phyloP scores from a whole-genome alignment of 2,329 filamentous ascomycete genomes.

The Fusarium tuaranense region DNA sequence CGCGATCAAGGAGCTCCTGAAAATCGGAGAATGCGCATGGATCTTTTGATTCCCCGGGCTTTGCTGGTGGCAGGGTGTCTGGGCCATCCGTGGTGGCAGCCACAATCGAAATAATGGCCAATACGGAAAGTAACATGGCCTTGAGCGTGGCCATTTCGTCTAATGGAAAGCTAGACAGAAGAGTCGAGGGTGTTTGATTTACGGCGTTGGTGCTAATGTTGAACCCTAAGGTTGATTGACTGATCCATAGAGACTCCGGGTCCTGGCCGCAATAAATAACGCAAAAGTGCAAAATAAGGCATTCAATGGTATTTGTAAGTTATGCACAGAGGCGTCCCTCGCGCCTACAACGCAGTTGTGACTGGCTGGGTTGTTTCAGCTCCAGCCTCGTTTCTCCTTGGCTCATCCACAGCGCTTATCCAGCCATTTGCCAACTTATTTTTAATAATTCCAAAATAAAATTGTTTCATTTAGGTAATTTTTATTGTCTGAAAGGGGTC shows the following conservation, averaged over 20 bases:
- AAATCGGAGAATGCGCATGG: background rate
- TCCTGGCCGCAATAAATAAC: background rate
- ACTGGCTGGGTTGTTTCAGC: background rate
- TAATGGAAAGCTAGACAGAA: background rate
- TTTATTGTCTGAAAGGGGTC: too few species aligned
- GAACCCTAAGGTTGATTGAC: background rate
- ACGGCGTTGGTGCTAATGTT: background rate
- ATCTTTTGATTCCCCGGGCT: background rate
- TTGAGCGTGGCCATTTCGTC: background rate
- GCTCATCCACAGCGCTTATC: background rate
- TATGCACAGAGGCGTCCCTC: background rate
- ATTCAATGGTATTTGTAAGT: background rate
- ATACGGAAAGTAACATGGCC: background rate
- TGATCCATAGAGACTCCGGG: background rate
- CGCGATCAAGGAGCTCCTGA: background rate
- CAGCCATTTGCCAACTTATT: too few species aligned
- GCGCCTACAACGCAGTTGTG: background rate
- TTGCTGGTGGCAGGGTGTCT: background rate
- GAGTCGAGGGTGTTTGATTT: too few species aligned
- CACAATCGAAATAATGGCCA: background rate
- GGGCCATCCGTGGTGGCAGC: background rate
- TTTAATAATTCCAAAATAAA: too few species aligned
- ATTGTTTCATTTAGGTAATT: too few species aligned
- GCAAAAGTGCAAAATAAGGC: background rate
- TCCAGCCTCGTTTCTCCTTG: background rate